Conservation (phyloP, 805 yeast species). For the Candida patagonica region DNA sequence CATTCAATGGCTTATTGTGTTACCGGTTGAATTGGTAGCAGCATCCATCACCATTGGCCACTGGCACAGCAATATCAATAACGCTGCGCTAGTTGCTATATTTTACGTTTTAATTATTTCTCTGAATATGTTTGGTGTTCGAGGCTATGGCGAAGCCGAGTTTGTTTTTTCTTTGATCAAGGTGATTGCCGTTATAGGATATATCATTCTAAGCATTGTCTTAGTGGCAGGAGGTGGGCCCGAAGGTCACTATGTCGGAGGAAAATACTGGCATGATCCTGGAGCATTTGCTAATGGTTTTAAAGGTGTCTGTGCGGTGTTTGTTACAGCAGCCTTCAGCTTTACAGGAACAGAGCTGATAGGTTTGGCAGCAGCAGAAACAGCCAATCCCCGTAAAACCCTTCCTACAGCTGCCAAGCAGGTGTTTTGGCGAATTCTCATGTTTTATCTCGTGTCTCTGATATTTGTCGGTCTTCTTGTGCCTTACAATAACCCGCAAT, state of each 20-base stretch:
- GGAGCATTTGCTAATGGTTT: conserved; percentile 57
- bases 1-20: conserved; percentile 48
- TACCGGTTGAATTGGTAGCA: conserved; percentile 55
- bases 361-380: conserved; percentile 72
- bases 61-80: conserved; percentile 42
- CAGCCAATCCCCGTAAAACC: conserved; percentile 54
- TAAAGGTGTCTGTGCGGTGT: conserved; percentile 64
- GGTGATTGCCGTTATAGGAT: conserved; percentile 49
- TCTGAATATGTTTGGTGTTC: conserved; percentile 47
- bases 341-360: conserved; percentile 68
- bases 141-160: conserved; percentile 61
- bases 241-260: conserved; percentile 45
- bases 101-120: conserved; percentile 42
- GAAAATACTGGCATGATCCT: conserved; percentile 49
- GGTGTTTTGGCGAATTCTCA: conserved; percentile 70
- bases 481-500: conserved; percentile 47
- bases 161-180: conserved; percentile 50
- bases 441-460: conserved; percentile 57
- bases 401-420: conserved; percentile 72
- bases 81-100: conserved; percentile 51
- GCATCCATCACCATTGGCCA: conserved; percentile 45
- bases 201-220: conserved; percentile 49
- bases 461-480: conserved; percentile 59
- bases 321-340: conserved; percentile 69
- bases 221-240: conserved; percentile 48